Base-by-base conservation (phyloP, 257 asterid genomes). In the Salvia rosmarinus region DNA sequence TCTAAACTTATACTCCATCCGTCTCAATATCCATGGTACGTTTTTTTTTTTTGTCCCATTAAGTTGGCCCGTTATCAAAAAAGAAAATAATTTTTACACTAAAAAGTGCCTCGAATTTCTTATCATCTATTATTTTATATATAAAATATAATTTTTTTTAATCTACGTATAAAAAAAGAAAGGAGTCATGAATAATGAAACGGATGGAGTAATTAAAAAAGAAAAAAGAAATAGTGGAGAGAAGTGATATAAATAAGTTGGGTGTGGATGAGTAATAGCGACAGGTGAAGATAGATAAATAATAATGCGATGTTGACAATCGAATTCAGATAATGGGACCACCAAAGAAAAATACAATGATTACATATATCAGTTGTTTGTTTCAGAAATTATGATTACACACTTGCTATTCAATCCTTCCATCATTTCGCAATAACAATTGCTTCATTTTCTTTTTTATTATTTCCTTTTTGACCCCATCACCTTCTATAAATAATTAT, bases 341-440 rank as follows among this genome's bases (percentile, higher is more conserved):
- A 67, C 79, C 30, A 25, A 40, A 42, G 0, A 35, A 32, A 34
- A 63, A 6, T 63, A 76, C 66, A 77, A 81, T 81, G 37, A 81
- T 78, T 78, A 47, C 77, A 55, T 30, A 52, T 64, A 47, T 67
- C 28, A 59, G 76, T 57, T 58, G 78, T 66, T 74, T 77, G 74
- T 56, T 72, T 64, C 64, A 64, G 56, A 69, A 65, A 49, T 70
- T 57, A 77, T 65, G 72, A 77, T 74, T 74, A 71, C 70, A 75
- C 16, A 42, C 21, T 19, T 39, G 52, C 47, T 37, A 47, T 70
- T 46, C 16, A 49, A 74, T 35, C 57, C 28, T 63, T 65, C 50
- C 78, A 74, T 81, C 55, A 81, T 81, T 77, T 74, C 63, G 46
- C 82, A 77, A 74, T 64, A 59, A 52, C 75, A 77, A 42, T 54